Evolutionary conservation across 805 yeast genomes (phyloP), one percentile per base, ranked within the genome.

Genomic region (Candida cerambycidarum): DNA sequence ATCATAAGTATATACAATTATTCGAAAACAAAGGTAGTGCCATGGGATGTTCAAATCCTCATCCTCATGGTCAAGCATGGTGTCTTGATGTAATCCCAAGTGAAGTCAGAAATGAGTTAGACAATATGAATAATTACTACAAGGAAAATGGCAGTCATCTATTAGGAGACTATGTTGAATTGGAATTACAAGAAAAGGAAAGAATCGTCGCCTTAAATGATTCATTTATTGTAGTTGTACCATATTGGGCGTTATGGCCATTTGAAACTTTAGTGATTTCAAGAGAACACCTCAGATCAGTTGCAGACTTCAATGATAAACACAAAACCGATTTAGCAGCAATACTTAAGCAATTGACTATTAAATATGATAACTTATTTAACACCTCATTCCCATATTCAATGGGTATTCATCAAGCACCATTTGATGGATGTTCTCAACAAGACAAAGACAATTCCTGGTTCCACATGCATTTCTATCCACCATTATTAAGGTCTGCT

Each of bases 51-150:
- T 83, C 89, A 3, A 84, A 84, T 56, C 84, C 88, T 2, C 92
- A 84, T 61, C 89, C 90, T 6, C 92, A 84, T 56, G 88, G 90
- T 19, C 92, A 84, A 63, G 87, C 85, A 11, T 84, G 92, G 92
- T 78, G 84, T 61, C 67, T 83, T 42, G 82, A 76, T 48, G 60
- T 71, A 5, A 65, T 83, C 11, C 90, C 92, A 5, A 78, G 78
- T 28, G 89, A 83, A 62, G 85, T 85, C 8, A 71, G 68, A 15
- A 68, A 72, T 41, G 89, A 84, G 59, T 65, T 81, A 38, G 60
- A 54, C 3, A 70, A 79, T 38, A 69, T 84, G 70, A 58, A 56
- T 1, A 65, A 70, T 32, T 84, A 84, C 56, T 50, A 55, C 16
- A 51, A 57, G 9, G 57, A 65, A 44, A 55, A 68, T 43, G 63